Evolutionary conservation across 257 asterid genomes (phyloP).

Genomic region (Rauvolfia tetraphylla): DNA sequence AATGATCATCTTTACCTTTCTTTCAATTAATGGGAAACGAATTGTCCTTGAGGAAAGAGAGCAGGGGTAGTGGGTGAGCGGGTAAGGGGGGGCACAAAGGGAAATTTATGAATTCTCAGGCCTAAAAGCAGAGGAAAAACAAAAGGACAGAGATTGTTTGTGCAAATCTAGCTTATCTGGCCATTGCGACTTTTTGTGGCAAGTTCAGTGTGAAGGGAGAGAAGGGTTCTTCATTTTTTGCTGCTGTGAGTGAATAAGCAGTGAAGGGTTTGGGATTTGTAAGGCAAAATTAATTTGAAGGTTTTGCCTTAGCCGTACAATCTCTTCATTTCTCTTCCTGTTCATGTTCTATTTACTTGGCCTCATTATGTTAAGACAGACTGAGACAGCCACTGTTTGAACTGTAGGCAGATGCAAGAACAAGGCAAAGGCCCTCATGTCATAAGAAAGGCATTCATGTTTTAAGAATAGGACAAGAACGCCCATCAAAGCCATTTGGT

Average conservation of each 20-base stretch:
- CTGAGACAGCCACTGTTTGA: constrained; percentile 15
- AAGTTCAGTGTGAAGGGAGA: constrained; percentile 11
- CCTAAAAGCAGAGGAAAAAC: constrained; percentile 14
- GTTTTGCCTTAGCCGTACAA: not conserved
- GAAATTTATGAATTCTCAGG: constrained; percentile 12
- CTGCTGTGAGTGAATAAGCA: constrained; percentile 1
- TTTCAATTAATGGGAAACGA: too few species aligned
- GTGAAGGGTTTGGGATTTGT: not conserved
- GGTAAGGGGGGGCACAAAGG: constrained; percentile 14
- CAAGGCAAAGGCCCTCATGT: constrained; percentile 25
- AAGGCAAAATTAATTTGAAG: not conserved
- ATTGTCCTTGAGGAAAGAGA: too few species aligned
- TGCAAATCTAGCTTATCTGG: constrained; percentile 41
- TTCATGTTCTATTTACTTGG: constrained; percentile 9
- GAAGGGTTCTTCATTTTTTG: constrained; percentile 8
- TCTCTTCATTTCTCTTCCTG: not conserved
- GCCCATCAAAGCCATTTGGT: constrained; percentile 14
- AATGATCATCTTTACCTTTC: too few species aligned
- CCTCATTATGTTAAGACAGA: constrained; percentile 30
- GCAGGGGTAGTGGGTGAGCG: not conserved
- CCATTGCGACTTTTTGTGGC: constrained; percentile 17
- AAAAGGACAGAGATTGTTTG: constrained; percentile 30
- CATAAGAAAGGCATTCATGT: constrained; percentile 17
- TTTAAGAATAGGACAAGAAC: constrained; percentile 22
- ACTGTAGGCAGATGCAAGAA: constrained; percentile 23